Conservation (phyloP, 129 eudicot species). For the Calendula officinalis region DNA sequence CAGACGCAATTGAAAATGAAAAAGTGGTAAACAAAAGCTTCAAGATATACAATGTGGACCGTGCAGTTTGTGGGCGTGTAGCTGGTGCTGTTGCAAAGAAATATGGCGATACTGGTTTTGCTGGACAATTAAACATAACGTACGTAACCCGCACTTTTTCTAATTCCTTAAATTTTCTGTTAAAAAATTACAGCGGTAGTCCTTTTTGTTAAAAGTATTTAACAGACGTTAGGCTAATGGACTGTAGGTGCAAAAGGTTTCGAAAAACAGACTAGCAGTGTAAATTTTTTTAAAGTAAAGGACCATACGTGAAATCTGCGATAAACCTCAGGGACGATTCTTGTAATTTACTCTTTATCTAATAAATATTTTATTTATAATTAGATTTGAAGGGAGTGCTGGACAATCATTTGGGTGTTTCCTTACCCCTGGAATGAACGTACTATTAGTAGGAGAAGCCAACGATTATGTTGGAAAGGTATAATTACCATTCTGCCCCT, state of each 20-base stretch:
- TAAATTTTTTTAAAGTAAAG: too few species aligned
- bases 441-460: conserved; percentile 89
- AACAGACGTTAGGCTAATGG: too few species aligned
- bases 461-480: conserved; percentile 99
- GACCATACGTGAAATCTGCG: too few species aligned
- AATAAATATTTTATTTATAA: background rate
- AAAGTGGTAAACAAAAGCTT: conserved; percentile 67
- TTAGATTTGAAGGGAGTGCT: conserved; percentile 69
- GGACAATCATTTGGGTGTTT: conserved; percentile 96
- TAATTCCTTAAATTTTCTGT: background rate
- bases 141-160: conserved; percentile 24
- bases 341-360: too few species aligned
- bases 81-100: conserved; percentile 95
- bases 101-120: conserved; percentile 98
- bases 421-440: conserved; percentile 98
- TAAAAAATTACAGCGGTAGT: too few species aligned
- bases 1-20: conserved; percentile 91
- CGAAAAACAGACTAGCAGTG: too few species aligned
- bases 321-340: too few species aligned
- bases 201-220: background rate
- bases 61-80: conserved; percentile 98
- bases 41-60: conserved; percentile 83
- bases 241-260: too few species aligned
- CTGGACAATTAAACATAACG: conserved; percentile 96
- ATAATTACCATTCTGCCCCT: conserved; percentile 24